Base-by-base conservation (phyloP, 495 filamentous ascomycete species). In the Aspergillus leporis region DNA sequence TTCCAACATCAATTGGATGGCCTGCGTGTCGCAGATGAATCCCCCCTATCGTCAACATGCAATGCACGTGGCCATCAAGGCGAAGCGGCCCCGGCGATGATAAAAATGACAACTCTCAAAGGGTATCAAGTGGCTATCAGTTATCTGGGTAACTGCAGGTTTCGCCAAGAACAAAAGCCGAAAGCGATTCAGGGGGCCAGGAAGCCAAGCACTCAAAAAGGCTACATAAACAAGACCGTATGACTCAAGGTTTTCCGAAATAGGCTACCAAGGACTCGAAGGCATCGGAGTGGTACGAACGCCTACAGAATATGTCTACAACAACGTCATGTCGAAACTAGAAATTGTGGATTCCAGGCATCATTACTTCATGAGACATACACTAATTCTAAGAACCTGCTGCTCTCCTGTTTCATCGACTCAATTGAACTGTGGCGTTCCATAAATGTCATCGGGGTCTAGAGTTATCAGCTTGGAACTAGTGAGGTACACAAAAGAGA, bases 381-480 rank as follows among this genome's bases (percentile, higher is more conserved):
- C 6, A 28, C 25, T 28, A 28, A 28, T 6, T 19, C 40, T 16
- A 4, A 18, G 12, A 18, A 25, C 14, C 43, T 47, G 7, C 18
- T 49, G 19, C 25, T 41, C 6, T 41, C 16, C 12, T 41, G 16
- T 41, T n/a, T 41, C 14, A 6, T 41, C n/a, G 12, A 9, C 31
- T 53, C 48, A 66, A 13, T 66, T 55, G 28, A 67, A 67, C 13
- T 34, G 47, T n/a, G 83, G 81, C 57, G 72, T 74, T 45, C 80
- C 76, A 62, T 85, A 86, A n/a, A 75, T 79, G 16, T 74, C 81
- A 16, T 82, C 79, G 8, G 82, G 84, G 76, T 88, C 85, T 77
- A 23, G 19, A n/a, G 1, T 7, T 5, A 23, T 47, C 43, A 22
- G 43, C 40, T 43, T 19, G 40, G 40, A 36, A 12, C 10, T 10